Percentiles rank a stretch among this genome's conserved stretches.
phyloP scores from a whole-genome alignment of 2,329 filamentous ascomycete genomes.

The Tolypocladium paradoxum region DNA sequence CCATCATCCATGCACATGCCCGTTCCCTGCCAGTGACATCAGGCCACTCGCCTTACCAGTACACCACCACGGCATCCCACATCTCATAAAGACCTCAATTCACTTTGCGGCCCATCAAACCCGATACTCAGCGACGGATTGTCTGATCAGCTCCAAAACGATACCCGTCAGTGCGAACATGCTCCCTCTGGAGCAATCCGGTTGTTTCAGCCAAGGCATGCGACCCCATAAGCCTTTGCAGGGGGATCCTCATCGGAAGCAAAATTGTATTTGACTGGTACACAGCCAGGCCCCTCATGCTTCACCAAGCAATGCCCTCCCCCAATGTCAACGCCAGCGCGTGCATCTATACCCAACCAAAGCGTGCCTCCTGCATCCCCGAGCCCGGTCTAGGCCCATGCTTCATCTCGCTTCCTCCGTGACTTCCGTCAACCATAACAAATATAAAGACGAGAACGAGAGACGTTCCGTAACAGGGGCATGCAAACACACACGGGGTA shows the following conservation, averaged over 20 bases:
- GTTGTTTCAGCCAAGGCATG: not conserved
- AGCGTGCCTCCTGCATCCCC: not conserved
- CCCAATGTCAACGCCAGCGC: not conserved
- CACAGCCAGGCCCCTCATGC: not conserved
- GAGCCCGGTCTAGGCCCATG: not conserved
- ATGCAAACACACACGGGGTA: not conserved
- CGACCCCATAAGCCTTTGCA: not conserved
- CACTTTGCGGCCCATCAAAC: not conserved
- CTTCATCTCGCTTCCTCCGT: not conserved
- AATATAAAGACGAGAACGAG: not conserved
- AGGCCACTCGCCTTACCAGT: not conserved
- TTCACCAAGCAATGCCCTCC: not conserved
- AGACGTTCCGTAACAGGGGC: not conserved
- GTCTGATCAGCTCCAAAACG: not conserved
- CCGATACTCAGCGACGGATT: not conserved
- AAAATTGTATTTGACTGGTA: not conserved
- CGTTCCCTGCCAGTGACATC: not conserved
- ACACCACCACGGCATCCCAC: not conserved
- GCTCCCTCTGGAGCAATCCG: not conserved
- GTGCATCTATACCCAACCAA: not conserved
- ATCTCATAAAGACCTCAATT: not conserved
- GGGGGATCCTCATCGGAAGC: not conserved
- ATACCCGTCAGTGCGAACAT: not conserved
- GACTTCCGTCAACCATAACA: not conserved
- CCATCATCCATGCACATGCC: not conserved